Conservation (phyloP, 2,329 filamentous ascomycete genomes). For the Colletotrichum sp. region DNA sequence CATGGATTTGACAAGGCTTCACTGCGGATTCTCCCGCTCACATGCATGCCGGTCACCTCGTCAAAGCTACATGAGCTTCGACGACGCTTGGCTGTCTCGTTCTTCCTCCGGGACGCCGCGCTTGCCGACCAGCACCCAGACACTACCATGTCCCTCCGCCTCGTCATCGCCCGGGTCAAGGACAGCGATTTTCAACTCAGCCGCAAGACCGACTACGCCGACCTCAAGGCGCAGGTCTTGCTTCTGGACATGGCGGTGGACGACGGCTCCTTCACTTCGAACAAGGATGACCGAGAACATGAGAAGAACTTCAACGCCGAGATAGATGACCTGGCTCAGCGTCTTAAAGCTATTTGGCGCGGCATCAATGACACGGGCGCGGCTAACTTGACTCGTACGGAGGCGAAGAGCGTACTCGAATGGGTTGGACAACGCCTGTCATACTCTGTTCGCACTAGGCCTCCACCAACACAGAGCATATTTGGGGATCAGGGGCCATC, state of each 20-base stretch:
- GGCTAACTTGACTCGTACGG: conserved; percentile 72
- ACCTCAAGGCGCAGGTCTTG: conserved; percentile 68
- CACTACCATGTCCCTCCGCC: conserved; percentile 44
- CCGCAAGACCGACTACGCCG: conserved; percentile 68
- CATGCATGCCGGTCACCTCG: conserved; percentile 61
- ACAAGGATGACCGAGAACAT: conserved; percentile 33
- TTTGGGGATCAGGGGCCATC: conserved; percentile 49
- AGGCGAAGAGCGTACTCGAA: conserved; percentile 79
- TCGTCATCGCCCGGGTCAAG: conserved; percentile 51
- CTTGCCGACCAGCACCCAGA: conserved; percentile 47
- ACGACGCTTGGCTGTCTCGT: conserved; percentile 69
- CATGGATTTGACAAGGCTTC: conserved; percentile 49
- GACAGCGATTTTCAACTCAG: conserved; percentile 57
- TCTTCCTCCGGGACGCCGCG: conserved; percentile 59
- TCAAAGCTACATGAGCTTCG: conserved; percentile 63
- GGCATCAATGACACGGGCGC: conserved; percentile 79
- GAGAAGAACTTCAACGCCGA: conserved; percentile 67
- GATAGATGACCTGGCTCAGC: conserved; percentile 69
- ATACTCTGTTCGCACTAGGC: conserved; percentile 72
- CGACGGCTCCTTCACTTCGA: conserved; percentile 49
- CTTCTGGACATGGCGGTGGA: conserved; percentile 81
- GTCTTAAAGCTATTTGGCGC: conserved; percentile 61
- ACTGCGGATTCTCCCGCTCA: conserved; percentile 63
- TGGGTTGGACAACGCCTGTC: conserved; percentile 75
- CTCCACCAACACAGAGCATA: conserved; percentile 57